Base-by-base conservation (phyloP, 1,139 yeast genomes). In the Suhomyces bolitotheri region DNA sequence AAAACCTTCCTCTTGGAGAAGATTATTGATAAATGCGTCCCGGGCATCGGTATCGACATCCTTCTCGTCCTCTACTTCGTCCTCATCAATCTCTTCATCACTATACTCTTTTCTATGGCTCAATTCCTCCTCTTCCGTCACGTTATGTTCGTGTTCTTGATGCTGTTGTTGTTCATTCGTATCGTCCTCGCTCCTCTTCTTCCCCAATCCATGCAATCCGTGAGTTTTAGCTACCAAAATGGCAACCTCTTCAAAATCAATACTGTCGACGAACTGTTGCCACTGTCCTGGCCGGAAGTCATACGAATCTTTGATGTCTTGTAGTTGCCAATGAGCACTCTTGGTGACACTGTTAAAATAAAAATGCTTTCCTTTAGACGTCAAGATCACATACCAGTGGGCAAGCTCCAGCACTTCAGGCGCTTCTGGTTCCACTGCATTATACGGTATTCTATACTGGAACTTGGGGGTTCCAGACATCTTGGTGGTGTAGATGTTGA, bases 311-410 rank as follows among this genome's bases (percentile, higher is more conserved):
- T 41, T 43, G 13, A 63, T 25, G 31, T 65, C 70, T 21, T 48
- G 33, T 25, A 65, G 44, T 46, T 64, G 71, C 73, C 73, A 66
- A 34, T 51, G 62, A 4, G 69, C 55, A 15, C 34, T 24, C 17
- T 44, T 43, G 12, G 48, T 40, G 1, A 20, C 27, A 9, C 40
- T 33, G 42, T 64, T 55, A 41, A 51, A 65, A 47, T 65, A 66
- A 39, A 64, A 66, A 43, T 66, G 73, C 14, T 39, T 29, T 0
- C 55, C 58, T 2, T 43, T 45, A 17, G 55, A 44, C 2, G 67
- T 61, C 12, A 66, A 35, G n/a, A 65, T 53, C 9, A 66, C 42
- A 28, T 53, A 49, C 71, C 71, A 66, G 16, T 44, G 34, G 7
- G 25, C 7, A 15, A 27, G 31, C 11, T 12, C 11, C 9, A 11